A percentile compares a stretch with the other conserved stretches of the same genome.
phyloP scores from a whole-genome alignment of 139 green algal genomes.

The Haematococcus sp. region DNA sequence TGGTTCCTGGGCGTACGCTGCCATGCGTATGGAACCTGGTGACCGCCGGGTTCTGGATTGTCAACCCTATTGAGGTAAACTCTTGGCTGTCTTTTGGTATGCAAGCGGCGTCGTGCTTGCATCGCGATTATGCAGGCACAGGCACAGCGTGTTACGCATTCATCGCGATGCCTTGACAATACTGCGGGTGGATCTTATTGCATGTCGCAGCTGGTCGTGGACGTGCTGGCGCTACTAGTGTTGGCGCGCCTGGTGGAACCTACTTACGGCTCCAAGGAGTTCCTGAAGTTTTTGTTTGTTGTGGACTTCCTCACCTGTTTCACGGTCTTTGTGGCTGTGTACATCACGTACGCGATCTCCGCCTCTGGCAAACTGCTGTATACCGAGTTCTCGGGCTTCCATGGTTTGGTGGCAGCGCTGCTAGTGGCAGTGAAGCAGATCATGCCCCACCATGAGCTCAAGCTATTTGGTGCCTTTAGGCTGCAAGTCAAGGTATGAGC shows the following conservation, averaged over 20 bases:
- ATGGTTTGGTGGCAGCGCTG: slow-evolving; percentile 77
- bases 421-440: slow-evolving; percentile 93
- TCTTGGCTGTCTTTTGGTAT: not conserved
- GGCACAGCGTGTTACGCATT: too few relatives aligned
- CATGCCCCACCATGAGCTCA: slow-evolving; percentile 85
- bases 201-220: slow-evolving; percentile 57
- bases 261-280: slow-evolving; percentile 75
- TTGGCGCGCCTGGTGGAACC: slow-evolving; percentile 80
- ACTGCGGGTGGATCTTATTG: not conserved
- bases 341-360: slow-evolving; percentile 51
- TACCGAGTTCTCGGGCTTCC: slow-evolving; percentile 77
- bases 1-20: slow-evolving; percentile 58
- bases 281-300: slow-evolving; percentile 75
- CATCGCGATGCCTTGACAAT: not conserved
- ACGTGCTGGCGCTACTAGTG: slow-evolving; percentile 60
- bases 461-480: slow-evolving; percentile 63
- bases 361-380: slow-evolving; percentile 39
- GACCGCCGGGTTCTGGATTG: slow-evolving; percentile 44
- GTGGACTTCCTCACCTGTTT: slow-evolving; percentile 45
- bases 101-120: too few relatives aligned
- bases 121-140: too few relatives aligned
- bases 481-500: slow-evolving; percentile 67
- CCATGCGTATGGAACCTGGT: slow-evolving; percentile 59
- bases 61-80: slow-evolving; percentile 44
- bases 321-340: slow-evolving; percentile 65